Conservation (phyloP, 202 grass and related monocot species). For the Tripidium arundinaceum region DNA sequence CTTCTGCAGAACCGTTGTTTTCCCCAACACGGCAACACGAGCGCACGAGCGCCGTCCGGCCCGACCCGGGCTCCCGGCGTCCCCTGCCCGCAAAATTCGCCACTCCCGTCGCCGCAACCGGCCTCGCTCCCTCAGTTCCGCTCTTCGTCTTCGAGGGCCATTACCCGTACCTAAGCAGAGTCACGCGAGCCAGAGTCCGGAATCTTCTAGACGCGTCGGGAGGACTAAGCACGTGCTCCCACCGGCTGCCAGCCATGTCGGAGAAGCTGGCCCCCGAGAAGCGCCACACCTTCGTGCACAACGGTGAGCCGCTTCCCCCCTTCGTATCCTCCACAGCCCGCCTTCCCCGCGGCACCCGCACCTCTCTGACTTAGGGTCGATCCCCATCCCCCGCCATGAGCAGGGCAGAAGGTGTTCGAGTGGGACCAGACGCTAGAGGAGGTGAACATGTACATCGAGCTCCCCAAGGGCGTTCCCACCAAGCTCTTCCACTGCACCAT, state of each 20-base stretch:
- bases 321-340: background rate
- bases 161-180: background rate
- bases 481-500: conserved; percentile 86
- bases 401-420: conserved; percentile 98
- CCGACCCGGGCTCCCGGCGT: no score
- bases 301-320: conserved; percentile 33
- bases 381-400: background rate
- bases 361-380: background rate
- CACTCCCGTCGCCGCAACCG: no score
- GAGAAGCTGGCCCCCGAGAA: conserved; percentile 95
- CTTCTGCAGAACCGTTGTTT: no score
- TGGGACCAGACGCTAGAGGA: conserved; percentile 98
- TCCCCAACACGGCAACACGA: no score
- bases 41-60: no score
- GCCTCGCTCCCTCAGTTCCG: no score
- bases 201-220: background rate
- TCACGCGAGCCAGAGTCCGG: background rate
- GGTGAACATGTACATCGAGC: conserved; percentile 89
- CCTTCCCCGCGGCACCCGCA: background rate
- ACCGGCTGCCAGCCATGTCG: conserved; percentile 44
- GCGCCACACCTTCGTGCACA: conserved; percentile 71
- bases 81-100: no score
- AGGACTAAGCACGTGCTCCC: no score
- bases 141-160: no score
- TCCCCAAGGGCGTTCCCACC: conserved; percentile 62